phyloP scores from a whole-genome alignment of 345 rosid species.

The Citrus glauca region DNA sequence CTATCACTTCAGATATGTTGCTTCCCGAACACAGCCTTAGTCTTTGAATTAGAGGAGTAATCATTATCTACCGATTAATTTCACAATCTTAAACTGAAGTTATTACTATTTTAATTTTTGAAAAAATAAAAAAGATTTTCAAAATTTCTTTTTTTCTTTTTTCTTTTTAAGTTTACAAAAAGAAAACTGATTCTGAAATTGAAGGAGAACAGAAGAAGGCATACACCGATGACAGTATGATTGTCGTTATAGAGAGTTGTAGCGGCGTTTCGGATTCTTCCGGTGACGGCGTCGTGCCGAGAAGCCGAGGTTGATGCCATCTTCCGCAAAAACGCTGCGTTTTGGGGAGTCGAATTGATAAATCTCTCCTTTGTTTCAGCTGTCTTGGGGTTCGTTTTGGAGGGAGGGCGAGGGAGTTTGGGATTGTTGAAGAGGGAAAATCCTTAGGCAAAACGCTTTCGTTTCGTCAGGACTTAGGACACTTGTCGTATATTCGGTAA shows the following conservation, averaged over 20 bases:
- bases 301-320: constrained; percentile 48
- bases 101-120: neutral
- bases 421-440: neutral
- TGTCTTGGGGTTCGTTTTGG: neutral
- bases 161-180: neutral
- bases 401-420: neutral
- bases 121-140: neutral
- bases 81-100: neutral
- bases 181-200: neutral
- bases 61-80: neutral
- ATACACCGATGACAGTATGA: constrained; percentile 50
- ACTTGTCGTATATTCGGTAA: too few species aligned
- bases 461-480: too few species aligned
- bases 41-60: neutral
- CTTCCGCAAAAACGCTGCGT: constrained; percentile 1
- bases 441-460: neutral
- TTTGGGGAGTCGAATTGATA: neutral
- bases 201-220: constrained; percentile 7
- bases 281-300: constrained; percentile 36
- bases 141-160: neutral
- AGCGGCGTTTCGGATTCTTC: constrained; percentile 51
- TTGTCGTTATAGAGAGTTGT: constrained; percentile 44
- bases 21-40: neutral
- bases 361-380: neutral
- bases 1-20: neutral